phyloP scores from a whole-genome alignment of 2,329 filamentous ascomycete genomes.

The Colletotrichum melonis region DNA sequence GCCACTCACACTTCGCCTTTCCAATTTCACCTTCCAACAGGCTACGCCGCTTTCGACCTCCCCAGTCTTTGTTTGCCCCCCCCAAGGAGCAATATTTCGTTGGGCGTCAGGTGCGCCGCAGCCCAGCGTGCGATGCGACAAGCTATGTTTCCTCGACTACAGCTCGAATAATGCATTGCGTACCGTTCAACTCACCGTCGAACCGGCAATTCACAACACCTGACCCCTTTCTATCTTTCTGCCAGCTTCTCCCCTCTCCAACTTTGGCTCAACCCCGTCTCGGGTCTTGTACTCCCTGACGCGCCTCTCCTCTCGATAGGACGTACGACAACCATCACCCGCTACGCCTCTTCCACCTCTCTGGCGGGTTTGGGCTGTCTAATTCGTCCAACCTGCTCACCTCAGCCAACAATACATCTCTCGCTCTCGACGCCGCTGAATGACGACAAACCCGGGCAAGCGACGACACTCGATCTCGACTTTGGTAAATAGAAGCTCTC shows the following conservation, averaged over 20 bases:
- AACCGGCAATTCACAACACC: constrained; percentile 3
- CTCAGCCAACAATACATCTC: background rate
- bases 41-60: background rate
- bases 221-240: background rate
- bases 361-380: background rate
- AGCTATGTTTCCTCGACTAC: constrained; percentile 31
- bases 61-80: background rate
- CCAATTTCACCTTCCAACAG: background rate
- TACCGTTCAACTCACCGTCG: background rate
- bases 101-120: constrained; percentile 12
- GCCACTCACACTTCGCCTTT: background rate
- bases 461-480: background rate
- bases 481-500: background rate
- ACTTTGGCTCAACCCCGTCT: background rate
- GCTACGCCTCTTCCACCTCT: background rate
- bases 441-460: background rate
- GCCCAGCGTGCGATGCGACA: constrained; percentile 28
- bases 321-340: background rate
- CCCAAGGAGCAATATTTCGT: background rate
- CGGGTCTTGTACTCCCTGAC: background rate
- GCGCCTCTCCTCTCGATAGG: background rate
- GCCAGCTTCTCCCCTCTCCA: background rate
- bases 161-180: constrained; percentile 28
- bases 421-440: background rate
- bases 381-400: background rate